phyloP scores from a whole-genome alignment of 768 basidiomycete species.

The Xerocomus brunneocitrinus region DNA sequence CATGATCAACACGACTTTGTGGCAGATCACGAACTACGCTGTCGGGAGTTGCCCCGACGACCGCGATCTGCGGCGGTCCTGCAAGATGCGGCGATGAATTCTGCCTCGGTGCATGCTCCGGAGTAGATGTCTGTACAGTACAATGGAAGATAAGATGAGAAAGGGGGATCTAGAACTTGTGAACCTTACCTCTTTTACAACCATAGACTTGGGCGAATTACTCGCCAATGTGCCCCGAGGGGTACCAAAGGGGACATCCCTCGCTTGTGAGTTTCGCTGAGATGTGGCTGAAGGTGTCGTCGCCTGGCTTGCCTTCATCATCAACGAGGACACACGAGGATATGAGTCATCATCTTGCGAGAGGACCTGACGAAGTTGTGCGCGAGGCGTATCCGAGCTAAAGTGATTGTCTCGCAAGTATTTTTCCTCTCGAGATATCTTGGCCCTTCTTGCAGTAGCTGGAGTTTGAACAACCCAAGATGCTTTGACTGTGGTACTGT shows the following conservation, averaged over 20 bases:
- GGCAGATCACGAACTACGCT: constrained; percentile 20
- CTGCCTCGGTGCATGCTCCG: constrained; percentile 14
- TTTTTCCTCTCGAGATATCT: constrained; percentile 27
- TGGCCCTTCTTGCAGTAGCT: constrained; percentile 15
- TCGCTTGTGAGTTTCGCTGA: constrained; percentile 22
- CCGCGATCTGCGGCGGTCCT: constrained; percentile 28
- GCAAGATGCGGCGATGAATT: constrained; percentile 9
- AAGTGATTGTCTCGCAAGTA: constrained; percentile 21
- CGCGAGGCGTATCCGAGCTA: constrained; percentile 20
- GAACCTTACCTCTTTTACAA: constrained; percentile 25
- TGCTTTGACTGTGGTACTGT: constrained; percentile 22
- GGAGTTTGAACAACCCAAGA: constrained; percentile 33
- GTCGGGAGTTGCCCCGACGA: constrained; percentile 29
- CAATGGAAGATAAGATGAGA: constrained; percentile 9
- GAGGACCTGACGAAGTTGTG: constrained; percentile 30
- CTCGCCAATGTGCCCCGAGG: constrained; percentile 20
- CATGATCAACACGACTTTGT: constrained; percentile 18
- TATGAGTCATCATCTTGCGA: constrained; percentile 25
- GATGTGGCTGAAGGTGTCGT: constrained; percentile 20
- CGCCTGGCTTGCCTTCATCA: constrained; percentile 26
- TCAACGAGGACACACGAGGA: constrained; percentile 24
- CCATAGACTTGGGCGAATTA: constrained; percentile 21
- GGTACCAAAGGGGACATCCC: constrained; percentile 17
- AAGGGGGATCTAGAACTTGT: neutral
- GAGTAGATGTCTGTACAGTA: constrained; percentile 15